These are phyloP conservation scores for Pseudogymnoascus sp. DNA, from an alignment of 2,329 filamentous ascomycete genomes.

Conservation along the genomic window DNA sequence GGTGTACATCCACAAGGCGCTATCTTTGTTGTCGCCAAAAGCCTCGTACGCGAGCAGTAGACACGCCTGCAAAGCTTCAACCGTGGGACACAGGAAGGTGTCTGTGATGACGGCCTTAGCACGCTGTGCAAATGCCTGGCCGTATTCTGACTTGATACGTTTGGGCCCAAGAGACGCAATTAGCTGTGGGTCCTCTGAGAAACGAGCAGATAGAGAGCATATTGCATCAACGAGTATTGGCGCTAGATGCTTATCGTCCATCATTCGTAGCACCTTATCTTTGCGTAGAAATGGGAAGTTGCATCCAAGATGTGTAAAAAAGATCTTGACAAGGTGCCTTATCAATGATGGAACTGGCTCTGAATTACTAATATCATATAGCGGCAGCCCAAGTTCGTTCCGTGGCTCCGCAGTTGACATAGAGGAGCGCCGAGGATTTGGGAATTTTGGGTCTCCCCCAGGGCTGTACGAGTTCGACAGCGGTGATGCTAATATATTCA, in stretches of 20 bases:
- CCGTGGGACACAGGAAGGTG: conserved; percentile 72
- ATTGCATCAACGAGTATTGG: conserved; percentile 81
- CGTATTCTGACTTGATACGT: conserved; percentile 57
- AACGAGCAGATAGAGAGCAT: conserved; percentile 73
- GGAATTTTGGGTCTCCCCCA: conserved; percentile 16
- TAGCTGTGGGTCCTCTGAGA: conserved; percentile 56
- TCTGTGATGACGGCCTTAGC: conserved; percentile 79
- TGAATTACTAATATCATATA: conserved; percentile 67
- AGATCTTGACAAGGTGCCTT: conserved; percentile 67
- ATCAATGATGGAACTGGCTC: conserved; percentile 68
- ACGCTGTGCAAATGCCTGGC: conserved; percentile 69
- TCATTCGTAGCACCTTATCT: conserved; percentile 63
- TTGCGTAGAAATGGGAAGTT: conserved; percentile 77
- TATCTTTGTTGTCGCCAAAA: conserved; percentile 82
- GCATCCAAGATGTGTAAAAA: conserved; percentile 75
- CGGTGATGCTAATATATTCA: conserved; percentile 24
- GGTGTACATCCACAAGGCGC: conserved; percentile 88
- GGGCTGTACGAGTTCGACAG: conserved; percentile 19
- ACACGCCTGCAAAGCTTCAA: conserved; percentile 77
- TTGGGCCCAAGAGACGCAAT: conserved; percentile 42
- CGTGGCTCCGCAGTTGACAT: conserved; percentile 21
- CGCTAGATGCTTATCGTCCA: conserved; percentile 74
- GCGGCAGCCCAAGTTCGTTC: conserved; percentile 44
- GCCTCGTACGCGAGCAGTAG: conserved; percentile 81
- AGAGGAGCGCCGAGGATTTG: conserved; percentile 17